Evolutionary conservation across 1,139 yeast species (phyloP).

Genomic region (Blastobotrys serpentis): DNA sequence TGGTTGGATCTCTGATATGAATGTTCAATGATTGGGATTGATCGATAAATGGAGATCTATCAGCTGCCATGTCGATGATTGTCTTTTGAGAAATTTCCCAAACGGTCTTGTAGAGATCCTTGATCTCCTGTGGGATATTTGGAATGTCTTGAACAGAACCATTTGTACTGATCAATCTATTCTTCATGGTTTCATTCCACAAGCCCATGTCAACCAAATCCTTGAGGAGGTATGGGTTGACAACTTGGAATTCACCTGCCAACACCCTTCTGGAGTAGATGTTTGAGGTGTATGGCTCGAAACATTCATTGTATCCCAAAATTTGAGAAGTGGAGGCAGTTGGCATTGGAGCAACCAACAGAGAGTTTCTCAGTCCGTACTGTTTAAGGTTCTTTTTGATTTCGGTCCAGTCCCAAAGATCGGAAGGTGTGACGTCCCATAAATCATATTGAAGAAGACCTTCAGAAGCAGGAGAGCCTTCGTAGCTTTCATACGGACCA

Average conservation of each 20-base stretch:
- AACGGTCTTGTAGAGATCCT: slow-evolving; percentile 83
- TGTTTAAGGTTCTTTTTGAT: slow-evolving; percentile 59
- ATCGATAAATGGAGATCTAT: slow-evolving; percentile 88
- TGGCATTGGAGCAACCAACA: slow-evolving; percentile 91
- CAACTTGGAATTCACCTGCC: slow-evolving; percentile 87
- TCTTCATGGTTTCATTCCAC: slow-evolving; percentile 81
- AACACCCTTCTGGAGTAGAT: slow-evolving; percentile 82
- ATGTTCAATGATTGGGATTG: slow-evolving; percentile 92
- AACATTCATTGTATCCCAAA: slow-evolving; percentile 84
- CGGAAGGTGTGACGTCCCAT: slow-evolving; percentile 75
- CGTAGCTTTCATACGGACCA: slow-evolving; percentile 68
- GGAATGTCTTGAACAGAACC: slow-evolving; percentile 85
- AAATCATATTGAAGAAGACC: slow-evolving; percentile 77
- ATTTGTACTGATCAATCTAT: slow-evolving; percentile 69
- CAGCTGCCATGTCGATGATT: slow-evolving; percentile 93
- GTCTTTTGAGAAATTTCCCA: slow-evolving; percentile 94
- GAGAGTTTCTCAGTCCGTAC: slow-evolving; percentile 76
- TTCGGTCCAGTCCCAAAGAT: slow-evolving; percentile 71
- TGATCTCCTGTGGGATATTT: slow-evolving; percentile 73
- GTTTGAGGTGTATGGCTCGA: slow-evolving; percentile 88
- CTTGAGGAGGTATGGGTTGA: slow-evolving; percentile 75
- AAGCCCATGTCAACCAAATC: slow-evolving; percentile 81
- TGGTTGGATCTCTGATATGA: slow-evolving; percentile 80
- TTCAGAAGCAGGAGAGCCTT: slow-evolving; percentile 80
- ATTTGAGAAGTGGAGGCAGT: slow-evolving; percentile 93